Percentiles rank a stretch among this genome's conserved stretches.
Conservation (phyloP, 345 rosid genomes). For the Acer saccharum region DNA sequence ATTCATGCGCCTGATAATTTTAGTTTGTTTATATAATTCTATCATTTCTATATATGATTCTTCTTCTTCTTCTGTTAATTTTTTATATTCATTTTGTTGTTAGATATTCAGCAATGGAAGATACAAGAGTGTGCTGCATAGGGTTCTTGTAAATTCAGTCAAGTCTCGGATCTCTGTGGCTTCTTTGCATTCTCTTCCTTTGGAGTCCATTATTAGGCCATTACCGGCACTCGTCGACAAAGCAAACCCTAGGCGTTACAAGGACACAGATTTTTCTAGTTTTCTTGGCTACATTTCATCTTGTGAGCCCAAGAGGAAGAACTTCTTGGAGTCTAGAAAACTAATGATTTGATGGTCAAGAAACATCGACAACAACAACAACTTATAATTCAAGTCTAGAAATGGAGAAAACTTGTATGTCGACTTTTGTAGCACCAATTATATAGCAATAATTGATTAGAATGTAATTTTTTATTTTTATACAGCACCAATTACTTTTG, state of each 20-base stretch:
- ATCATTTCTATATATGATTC: too few relatives aligned
- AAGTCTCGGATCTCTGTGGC: conserved; percentile 77
- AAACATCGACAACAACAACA: neutral
- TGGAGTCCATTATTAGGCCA: conserved; percentile 43
- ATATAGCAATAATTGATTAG: conserved; percentile 9
- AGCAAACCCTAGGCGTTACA: conserved; percentile 53
- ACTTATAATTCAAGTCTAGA: neutral
- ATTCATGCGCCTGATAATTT: too few relatives aligned
- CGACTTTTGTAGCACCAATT: conserved; percentile 12
- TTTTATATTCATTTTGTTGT: neutral
- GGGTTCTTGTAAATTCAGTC: conserved; percentile 63
- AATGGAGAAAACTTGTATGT: neutral
- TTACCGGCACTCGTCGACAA: conserved; percentile 49
- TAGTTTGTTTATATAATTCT: too few relatives aligned
- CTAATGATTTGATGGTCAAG: neutral
- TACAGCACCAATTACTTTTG: too few relatives aligned
- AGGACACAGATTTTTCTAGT: conserved; percentile 64
- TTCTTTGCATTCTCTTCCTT: conserved; percentile 65
- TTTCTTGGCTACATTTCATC: conserved; percentile 70
- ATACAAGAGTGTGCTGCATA: conserved; percentile 83
- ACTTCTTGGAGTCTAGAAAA: conserved; percentile 78
- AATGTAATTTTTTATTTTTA: neutral
- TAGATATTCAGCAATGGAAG: conserved; percentile 89
- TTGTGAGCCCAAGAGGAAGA: conserved; percentile 72
- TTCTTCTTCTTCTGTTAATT: too few relatives aligned